Conservation (phyloP, 148 eudicot genomes). For the Rhododendron williamsianum region DNA sequence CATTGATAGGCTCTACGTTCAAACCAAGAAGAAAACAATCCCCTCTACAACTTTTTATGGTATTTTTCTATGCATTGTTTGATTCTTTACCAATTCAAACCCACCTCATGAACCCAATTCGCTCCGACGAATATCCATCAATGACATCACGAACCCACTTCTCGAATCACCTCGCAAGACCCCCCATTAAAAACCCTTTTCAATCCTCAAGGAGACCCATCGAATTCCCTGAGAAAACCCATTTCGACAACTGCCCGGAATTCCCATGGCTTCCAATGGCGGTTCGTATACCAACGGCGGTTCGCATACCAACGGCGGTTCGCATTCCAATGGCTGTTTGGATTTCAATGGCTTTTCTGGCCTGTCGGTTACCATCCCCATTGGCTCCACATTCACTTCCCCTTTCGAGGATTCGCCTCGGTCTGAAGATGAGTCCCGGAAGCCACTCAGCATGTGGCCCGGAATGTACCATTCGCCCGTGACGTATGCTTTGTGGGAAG, state of each 20-base stretch:
- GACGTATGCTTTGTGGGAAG: slow-evolving; percentile 87
- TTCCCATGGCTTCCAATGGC: neutral
- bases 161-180: neutral
- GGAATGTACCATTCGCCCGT: slow-evolving; percentile 99
- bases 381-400: slow-evolving; percentile 61
- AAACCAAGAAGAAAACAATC: neutral
- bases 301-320: neutral
- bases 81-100: too few relatives aligned
- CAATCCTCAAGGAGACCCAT: neutral
- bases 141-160: neutral
- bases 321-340: neutral
- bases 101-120: too few relatives aligned
- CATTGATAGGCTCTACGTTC: neutral
- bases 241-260: neutral
- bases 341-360: slow-evolving; percentile 13
- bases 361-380: slow-evolving; percentile 34
- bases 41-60: too few relatives aligned
- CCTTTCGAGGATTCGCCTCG: slow-evolving; percentile 35
- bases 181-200: neutral
- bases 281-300: neutral
- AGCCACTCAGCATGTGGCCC: slow-evolving; percentile 85
- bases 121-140: neutral
- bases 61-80: too few relatives aligned
- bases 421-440: slow-evolving; percentile 30
- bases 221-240: neutral